Base-by-base conservation (phyloP, 495 filamentous ascomycete genomes). In the Parachaetomium inaequale region DNA sequence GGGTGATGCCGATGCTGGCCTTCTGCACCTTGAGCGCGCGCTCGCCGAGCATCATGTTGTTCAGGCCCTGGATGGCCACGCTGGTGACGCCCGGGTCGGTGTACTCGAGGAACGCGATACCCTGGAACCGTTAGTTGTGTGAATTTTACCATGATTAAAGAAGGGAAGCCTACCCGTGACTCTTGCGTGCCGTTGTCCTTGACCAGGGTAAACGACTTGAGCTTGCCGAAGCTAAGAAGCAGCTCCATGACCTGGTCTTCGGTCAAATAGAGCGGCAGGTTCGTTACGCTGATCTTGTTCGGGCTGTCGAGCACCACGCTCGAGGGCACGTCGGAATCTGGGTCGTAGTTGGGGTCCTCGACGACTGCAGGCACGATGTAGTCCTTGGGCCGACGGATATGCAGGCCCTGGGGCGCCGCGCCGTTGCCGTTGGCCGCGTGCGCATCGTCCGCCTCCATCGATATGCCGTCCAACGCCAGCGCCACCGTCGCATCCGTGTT, bases 51-150 rank as follows among this genome's bases (percentile, higher is more conserved):
- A 91, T 87, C 91, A 98, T 96, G 26, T 87, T 87, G 69, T 98
- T 92, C 21, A 98, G 79, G 31, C 92, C 92, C 66, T 96, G 88
- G 21, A 98, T 89, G 6, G 94, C 93, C 61, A 95, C 88, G 52
- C 88, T 85, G 45, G 92, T 96, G 34, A 85, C 80, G 15, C 81
- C 73, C 23, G 91, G 82, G 62, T 98, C 91, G 50, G 81, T 80
- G 63, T 96, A 98, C 79, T 98, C 95, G 76, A 91, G 94, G 81
- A 98, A 98, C 3, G 94, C 94, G 70, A 98, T 90, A 19, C 94
- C 95, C 92, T 96, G 67, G 10, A 65, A 71, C 19, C 40, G 61
- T 50, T 49, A 62, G 34, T 12, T 38, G n/a, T n/a, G n/a, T 23
- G 19, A 0, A 17, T 3, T 12, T 6, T 14, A 7, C 28, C 4